phyloP scores from a whole-genome alignment of 306 rosid genomes.

The Rosa rugosa region DNA sequence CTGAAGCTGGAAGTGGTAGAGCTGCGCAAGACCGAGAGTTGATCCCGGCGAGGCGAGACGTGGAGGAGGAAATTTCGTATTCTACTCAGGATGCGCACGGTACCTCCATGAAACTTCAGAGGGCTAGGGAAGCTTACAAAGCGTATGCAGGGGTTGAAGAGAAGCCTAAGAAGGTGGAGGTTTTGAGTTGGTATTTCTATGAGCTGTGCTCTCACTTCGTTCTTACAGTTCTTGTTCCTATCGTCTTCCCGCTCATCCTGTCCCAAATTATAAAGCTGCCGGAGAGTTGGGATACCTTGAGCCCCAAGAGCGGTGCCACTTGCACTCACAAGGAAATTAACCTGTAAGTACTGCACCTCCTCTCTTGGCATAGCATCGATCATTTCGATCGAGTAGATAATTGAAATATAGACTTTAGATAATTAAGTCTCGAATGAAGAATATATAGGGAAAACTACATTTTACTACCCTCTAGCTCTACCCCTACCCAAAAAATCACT shows the following conservation, averaged over 20 bases:
- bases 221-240: conserved; percentile 61
- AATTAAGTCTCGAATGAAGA: no score
- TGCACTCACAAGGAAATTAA: conserved; percentile 54
- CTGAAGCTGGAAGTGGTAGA: neutral
- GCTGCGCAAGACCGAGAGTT: conserved; percentile 3
- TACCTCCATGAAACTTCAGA: conserved; percentile 42
- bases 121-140: conserved; percentile 48
- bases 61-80: neutral
- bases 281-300: conserved; percentile 19
- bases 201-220: conserved; percentile 74
- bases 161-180: conserved; percentile 57
- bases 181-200: conserved; percentile 71
- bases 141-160: conserved; percentile 53
- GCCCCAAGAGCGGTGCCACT: conserved; percentile 23
- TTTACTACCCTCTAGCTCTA: no score
- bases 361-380: neutral
- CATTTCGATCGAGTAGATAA: no score
- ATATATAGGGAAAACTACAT: no score
- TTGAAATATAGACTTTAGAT: no score
- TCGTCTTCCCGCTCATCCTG: conserved; percentile 83
- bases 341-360: conserved; percentile 45
- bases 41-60: neutral
- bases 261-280: conserved; percentile 49
- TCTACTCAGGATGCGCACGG: conserved; percentile 41
- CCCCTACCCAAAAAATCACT: no score